Evolutionary conservation across 2,329 filamentous ascomycete species (phyloP).

Genomic region (Colletotrichum filicis): DNA sequence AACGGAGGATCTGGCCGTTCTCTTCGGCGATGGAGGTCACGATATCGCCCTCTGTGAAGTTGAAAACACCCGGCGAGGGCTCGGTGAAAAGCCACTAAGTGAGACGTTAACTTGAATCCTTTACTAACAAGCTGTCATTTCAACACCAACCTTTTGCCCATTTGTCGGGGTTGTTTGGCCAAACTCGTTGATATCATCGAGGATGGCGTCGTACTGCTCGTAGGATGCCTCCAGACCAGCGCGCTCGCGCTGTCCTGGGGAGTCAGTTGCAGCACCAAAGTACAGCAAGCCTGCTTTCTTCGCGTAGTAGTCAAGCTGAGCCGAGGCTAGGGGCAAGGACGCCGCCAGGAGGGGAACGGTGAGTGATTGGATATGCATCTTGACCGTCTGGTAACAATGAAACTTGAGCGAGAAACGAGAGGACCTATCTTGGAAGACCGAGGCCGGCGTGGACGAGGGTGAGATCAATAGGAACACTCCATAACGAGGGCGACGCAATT

Average conservation of each 20-base stretch:
- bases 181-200: conserved; percentile 66
- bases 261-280: conserved; percentile 72
- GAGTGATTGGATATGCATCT: conserved; percentile 39
- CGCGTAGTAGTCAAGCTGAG: conserved; percentile 59
- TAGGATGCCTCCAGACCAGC: conserved; percentile 61
- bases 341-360: conserved; percentile 42
- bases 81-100: conserved; percentile 67
- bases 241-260: conserved; percentile 50
- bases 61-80: conserved; percentile 67
- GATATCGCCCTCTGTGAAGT: conserved; percentile 68
- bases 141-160: conserved; percentile 56
- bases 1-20: conserved; percentile 62
- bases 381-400: conserved; percentile 3
- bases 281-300: conserved; percentile 65
- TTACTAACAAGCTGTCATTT: neutral
- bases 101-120: conserved; percentile 9
- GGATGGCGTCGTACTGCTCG: conserved; percentile 62
- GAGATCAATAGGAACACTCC: neutral
- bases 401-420: neutral
- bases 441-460: conserved; percentile 1
- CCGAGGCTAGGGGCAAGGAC: conserved; percentile 42
- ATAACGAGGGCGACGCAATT: conserved; percentile 16
- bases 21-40: conserved; percentile 54
- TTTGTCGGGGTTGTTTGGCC: conserved; percentile 72
- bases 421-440: conserved; percentile 17